Conservation (phyloP, 2,329 filamentous ascomycete species). For the Beauveria varroae region DNA sequence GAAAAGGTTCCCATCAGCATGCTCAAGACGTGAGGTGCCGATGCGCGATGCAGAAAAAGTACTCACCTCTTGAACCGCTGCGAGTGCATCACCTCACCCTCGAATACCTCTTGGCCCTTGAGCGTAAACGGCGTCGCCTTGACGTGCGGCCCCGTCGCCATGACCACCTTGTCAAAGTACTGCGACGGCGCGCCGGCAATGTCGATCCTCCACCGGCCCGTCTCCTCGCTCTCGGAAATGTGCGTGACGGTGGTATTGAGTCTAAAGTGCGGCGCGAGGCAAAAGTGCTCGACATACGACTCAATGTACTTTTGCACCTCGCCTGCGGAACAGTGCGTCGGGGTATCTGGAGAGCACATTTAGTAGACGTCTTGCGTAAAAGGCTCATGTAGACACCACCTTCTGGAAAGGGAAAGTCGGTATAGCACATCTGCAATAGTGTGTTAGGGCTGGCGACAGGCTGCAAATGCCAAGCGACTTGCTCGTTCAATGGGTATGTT, state of each 20-base stretch:
- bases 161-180: constrained; percentile 31
- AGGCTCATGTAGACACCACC: not conserved
- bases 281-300: constrained; percentile 26
- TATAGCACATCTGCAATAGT: constrained; percentile 24
- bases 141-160: constrained; percentile 28
- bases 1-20: not conserved
- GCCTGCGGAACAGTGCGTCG: constrained; percentile 18
- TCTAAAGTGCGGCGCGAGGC: constrained; percentile 18
- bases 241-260: constrained; percentile 19
- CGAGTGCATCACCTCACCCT: constrained; percentile 32
- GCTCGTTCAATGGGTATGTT: constrained; percentile 27
- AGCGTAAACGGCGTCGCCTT: constrained; percentile 28
- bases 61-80: constrained; percentile 26
- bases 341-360: constrained; percentile 3
- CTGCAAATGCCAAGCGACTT: not conserved
- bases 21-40: too few relatives aligned
- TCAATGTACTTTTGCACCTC: constrained; percentile 26
- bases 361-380: not conserved
- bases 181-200: constrained; percentile 18
- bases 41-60: not conserved
- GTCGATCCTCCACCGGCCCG: constrained; percentile 22
- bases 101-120: constrained; percentile 28
- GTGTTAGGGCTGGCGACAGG: not conserved
- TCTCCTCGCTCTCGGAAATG: constrained; percentile 16
- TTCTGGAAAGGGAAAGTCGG: constrained; percentile 27